Evolutionary conservation across 2,329 filamentous ascomycete species (phyloP), one percentile per base, ranked within the genome.

Genomic region (Cladosporium velox): DNA sequence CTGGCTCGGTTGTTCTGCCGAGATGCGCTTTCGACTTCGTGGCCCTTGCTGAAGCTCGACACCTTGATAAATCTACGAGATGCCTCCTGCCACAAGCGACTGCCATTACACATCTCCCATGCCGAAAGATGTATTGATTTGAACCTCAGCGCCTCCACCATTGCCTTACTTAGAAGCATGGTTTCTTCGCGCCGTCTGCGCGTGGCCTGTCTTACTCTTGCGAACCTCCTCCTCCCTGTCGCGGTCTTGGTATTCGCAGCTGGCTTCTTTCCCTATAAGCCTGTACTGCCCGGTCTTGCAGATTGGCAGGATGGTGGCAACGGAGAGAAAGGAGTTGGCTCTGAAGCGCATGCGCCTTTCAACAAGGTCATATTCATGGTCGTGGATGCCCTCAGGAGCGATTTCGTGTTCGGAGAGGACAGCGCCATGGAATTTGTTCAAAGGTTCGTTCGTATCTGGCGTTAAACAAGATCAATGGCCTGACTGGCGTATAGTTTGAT

Each of bases 201-300:
- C 66, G 86, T 93, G 67, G 76, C 85, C 61, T 34, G 65, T 12
- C 70, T 77, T 55, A 64, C 63, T 4, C 79, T 87, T 69, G 90
- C 92, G 73, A 97, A 97, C 78, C 65, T 93, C 35, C 79, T 97
- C 67, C 87, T 97, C 54, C 91, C 91, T 3, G 75, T 90, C 65
- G 89, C 92, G 57, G 78, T 83, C 58, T 72, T 83, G 24, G 74
- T 90, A 70, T 98, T 98, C 78, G 93, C 91, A 30, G 87, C 88
- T 35, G 94, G 95, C 15, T 99, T 99, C 84, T 99, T 99, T 75
- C 95, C 95, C 8, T 97, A 98, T 80, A 99, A 99, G 76, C 93
- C 95, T 2, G 90, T 97, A 70, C 84, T 99, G 58, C 88, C 93
- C 12, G 95, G 95, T 4, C 82, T 97, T 57, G 93, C 95, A 18